Conservation (phyloP, 2,329 filamentous ascomycete species). For the Raffaelea arxii region DNA sequence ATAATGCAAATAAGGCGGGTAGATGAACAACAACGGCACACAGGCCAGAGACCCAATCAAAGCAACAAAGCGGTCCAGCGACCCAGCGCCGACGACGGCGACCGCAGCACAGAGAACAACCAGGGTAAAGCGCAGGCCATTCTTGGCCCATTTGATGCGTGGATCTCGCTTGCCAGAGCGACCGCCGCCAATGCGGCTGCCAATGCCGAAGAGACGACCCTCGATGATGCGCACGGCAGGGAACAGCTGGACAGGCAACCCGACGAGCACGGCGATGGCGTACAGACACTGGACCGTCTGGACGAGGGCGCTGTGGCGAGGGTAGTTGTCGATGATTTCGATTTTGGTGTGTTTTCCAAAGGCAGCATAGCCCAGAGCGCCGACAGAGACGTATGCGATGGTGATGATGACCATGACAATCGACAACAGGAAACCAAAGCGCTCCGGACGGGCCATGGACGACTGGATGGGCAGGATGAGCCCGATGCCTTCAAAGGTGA, state of each 20-base stretch:
- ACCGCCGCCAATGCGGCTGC: conserved; percentile 17
- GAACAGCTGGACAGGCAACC: conserved; percentile 66
- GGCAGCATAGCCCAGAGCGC: conserved; percentile 63
- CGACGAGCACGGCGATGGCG: conserved; percentile 62
- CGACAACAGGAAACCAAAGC: conserved; percentile 56
- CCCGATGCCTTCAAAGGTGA: conserved; percentile 71
- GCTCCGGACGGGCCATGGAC: conserved; percentile 60
- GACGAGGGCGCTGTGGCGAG: conserved; percentile 60
- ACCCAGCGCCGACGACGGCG: conserved; percentile 53
- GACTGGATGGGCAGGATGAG: conserved; percentile 69
- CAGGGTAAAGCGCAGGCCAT: conserved; percentile 48
- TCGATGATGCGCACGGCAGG: conserved; percentile 65
- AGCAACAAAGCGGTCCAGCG: conserved; percentile 66
- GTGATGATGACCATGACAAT: conserved; percentile 66
- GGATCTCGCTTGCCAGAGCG: conserved; percentile 56
- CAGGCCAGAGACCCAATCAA: conserved; percentile 66
- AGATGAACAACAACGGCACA: conserved; percentile 68
- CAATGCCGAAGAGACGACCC: conserved; percentile 48
- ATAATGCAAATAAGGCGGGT: conserved; percentile 62
- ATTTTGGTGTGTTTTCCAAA: conserved; percentile 61
- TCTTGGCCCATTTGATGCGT: conserved; percentile 69
- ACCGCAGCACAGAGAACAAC: conserved; percentile 51
- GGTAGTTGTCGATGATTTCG: conserved; percentile 68
- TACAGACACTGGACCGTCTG: conserved; percentile 69
- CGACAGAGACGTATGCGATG: conserved; percentile 61